Evolutionary conservation across 495 filamentous ascomycete genomes (phyloP).

Genomic region (Arthonia radiata): DNA sequence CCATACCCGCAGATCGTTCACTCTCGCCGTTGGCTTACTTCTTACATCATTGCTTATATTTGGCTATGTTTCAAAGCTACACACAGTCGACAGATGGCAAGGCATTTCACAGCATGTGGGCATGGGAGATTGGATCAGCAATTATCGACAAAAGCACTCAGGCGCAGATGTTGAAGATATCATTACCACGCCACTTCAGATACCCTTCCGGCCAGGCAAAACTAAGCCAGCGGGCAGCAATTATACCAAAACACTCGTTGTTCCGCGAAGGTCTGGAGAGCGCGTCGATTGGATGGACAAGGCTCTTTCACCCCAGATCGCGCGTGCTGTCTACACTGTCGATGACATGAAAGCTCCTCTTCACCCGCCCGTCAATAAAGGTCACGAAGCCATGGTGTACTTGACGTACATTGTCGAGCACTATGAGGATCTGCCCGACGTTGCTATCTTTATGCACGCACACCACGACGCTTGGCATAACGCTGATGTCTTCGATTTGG

Average conservation of each 20-base stretch:
- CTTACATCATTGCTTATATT: too few species aligned
- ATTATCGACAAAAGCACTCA: too few species aligned
- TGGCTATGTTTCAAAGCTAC: too few species aligned
- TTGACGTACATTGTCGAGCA: conserved; percentile 28
- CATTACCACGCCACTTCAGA: too few species aligned
- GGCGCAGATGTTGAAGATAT: too few species aligned
- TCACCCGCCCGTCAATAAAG: conserved; percentile 28
- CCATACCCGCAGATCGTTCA: too few species aligned
- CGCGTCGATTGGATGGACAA: neutral
- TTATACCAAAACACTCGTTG: conserved; percentile 26
- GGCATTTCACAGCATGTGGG: too few species aligned
- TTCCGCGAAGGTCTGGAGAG: too few species aligned
- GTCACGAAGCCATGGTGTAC: conserved; percentile 38
- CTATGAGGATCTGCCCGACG: conserved; percentile 42
- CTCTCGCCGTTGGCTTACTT: too few species aligned
- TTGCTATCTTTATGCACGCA: conserved; percentile 45
- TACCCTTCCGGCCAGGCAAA: too few species aligned
- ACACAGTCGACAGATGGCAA: too few species aligned
- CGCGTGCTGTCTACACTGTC: conserved; percentile 22
- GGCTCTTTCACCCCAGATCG: neutral
- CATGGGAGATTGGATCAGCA: too few species aligned
- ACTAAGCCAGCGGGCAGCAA: conserved; percentile 12
- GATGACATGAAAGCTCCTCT: conserved; percentile 17
- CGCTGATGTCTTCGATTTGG: conserved; percentile 18
- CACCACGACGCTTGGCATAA: conserved; percentile 47